Conservation (phyloP, 371 early-diverging fungal species). For the Neoconidiobolus thromboides region DNA sequence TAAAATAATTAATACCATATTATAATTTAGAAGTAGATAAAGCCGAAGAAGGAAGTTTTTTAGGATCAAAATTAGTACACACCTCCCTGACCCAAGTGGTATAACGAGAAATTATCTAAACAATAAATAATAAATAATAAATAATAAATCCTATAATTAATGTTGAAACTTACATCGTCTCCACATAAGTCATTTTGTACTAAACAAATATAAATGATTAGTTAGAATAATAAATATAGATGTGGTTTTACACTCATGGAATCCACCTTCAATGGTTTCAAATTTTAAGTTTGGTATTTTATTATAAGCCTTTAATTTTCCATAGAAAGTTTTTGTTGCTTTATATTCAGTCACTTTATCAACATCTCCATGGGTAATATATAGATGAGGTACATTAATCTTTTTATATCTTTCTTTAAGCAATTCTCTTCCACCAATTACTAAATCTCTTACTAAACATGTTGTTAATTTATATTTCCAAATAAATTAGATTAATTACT, state of each 20-base stretch:
- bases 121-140: too few species aligned
- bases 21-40: too few species aligned
- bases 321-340: slow-evolving; percentile 14
- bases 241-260: slow-evolving; percentile 10
- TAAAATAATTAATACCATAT: too few species aligned
- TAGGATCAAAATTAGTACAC: too few species aligned
- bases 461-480: background rate
- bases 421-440: background rate
- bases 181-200: slow-evolving; percentile 6
- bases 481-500: slow-evolving; percentile 13
- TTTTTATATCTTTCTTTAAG: slow-evolving; percentile 2
- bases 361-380: slow-evolving; percentile 20
- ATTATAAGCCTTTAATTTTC: slow-evolving; percentile 1
- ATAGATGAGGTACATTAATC: slow-evolving; percentile 15
- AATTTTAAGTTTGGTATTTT: slow-evolving; percentile 2
- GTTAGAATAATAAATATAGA: background rate
- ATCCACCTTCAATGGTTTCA: slow-evolving; percentile 3
- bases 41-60: too few species aligned
- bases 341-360: slow-evolving; percentile 18
- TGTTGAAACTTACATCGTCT: background rate
- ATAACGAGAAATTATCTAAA: too few species aligned
- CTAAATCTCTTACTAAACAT: slow-evolving; percentile 7
- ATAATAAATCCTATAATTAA: too few species aligned
- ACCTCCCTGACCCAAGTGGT: too few species aligned
- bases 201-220: background rate